These are phyloP conservation scores for Sarocladium kiliense DNA, from an alignment of 2,329 filamentous ascomycete species.

Conservation along the genomic window DNA sequence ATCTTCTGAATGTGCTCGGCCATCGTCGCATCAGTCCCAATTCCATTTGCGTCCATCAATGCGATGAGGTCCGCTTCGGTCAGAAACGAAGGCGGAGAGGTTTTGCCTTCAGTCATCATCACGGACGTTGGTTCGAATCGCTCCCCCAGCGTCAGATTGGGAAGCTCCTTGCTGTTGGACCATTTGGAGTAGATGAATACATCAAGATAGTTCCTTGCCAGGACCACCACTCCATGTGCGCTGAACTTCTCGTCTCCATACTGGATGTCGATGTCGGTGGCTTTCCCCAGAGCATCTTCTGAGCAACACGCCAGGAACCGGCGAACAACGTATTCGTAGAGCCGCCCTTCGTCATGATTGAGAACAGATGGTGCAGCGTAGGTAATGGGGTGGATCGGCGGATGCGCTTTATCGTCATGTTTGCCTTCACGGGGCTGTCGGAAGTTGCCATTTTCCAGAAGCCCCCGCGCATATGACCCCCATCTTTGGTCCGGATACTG, in stretches of 20 bases:
- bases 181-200: slow-evolving; percentile 96
- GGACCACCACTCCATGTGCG: slow-evolving; percentile 76
- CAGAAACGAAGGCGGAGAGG: slow-evolving; percentile 74
- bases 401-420: slow-evolving; percentile 95
- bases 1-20: slow-evolving; percentile 97
- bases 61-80: slow-evolving; percentile 94
- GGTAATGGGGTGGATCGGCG: slow-evolving; percentile 93
- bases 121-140: slow-evolving; percentile 83
- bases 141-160: slow-evolving; percentile 74
- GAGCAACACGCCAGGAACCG: slow-evolving; percentile 95
- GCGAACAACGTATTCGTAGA: slow-evolving; percentile 90
- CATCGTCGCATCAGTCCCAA: slow-evolving; percentile 98
- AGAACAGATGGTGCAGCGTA: slow-evolving; percentile 64
- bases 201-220: slow-evolving; percentile 88
- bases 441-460: slow-evolving; percentile 69
- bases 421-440: slow-evolving; percentile 74
- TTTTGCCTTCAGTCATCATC: slow-evolving; percentile 87
- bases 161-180: slow-evolving; percentile 81
- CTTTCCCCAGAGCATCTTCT: slow-evolving; percentile 82
- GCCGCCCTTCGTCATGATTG: slow-evolving; percentile 62
- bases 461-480: slow-evolving; percentile 71
- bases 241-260: slow-evolving; percentile 82
- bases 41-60: slow-evolving; percentile 97
- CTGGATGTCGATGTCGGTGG: slow-evolving; percentile 76
- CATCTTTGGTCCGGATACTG: slow-evolving; percentile 72